These are phyloP conservation scores for Pluteus cervinus DNA, from an alignment of 768 basidiomycete species.

Conservation along the genomic window DNA sequence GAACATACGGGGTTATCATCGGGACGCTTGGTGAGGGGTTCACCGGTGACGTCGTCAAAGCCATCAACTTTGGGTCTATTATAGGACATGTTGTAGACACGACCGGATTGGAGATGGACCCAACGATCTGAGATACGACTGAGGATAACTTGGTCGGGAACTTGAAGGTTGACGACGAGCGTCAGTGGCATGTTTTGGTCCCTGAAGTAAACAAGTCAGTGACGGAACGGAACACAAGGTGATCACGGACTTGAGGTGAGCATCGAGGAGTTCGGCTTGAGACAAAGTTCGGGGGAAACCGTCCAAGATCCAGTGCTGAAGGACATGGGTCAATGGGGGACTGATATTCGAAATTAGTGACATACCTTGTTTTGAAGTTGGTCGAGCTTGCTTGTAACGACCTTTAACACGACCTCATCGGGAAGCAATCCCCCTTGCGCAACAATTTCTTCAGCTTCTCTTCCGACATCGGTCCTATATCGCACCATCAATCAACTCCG, in stretches of 20 bases:
- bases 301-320: constrained; percentile 86
- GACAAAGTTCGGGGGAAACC: constrained; percentile 87
- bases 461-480: constrained; percentile 66
- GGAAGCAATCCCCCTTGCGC: constrained; percentile 72
- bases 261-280: constrained; percentile 78
- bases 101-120: constrained; percentile 83
- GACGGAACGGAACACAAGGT: constrained; percentile 2
- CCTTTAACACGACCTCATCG: constrained; percentile 74
- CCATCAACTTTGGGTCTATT: constrained; percentile 79
- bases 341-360: neutral
- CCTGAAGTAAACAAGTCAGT: constrained; percentile 27
- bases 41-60: constrained; percentile 81
- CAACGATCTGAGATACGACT: constrained; percentile 85
- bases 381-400: constrained; percentile 71
- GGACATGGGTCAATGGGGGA: neutral
- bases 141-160: constrained; percentile 83
- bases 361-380: constrained; percentile 57
- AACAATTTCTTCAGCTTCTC: constrained; percentile 71
- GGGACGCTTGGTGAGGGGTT: constrained; percentile 79
- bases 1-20: constrained; percentile 80
- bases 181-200: constrained; percentile 61
- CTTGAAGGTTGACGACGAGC: constrained; percentile 80
- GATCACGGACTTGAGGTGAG: constrained; percentile 47
- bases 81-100: constrained; percentile 87
- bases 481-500: neutral